phyloP scores from a whole-genome alignment of 2,329 filamentous ascomycete genomes.

The Epichloe scottii region DNA sequence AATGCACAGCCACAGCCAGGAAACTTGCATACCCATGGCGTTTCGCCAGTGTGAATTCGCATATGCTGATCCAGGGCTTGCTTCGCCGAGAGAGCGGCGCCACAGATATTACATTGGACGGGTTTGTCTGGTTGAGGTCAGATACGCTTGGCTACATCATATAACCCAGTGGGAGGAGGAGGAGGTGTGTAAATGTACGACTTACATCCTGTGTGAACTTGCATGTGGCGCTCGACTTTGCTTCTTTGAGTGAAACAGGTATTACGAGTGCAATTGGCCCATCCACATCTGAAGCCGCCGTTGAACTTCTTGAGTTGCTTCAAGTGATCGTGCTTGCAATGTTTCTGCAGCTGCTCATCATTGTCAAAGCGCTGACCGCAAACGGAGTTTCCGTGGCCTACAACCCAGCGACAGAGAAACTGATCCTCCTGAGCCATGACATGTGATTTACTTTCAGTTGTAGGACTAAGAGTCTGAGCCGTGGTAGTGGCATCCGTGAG shows the following conservation, averaged over 20 bases:
- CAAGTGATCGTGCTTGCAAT: slow-evolving; percentile 40
- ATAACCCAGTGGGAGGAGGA: background rate
- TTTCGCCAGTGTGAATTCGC: slow-evolving; percentile 53
- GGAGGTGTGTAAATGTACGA: background rate
- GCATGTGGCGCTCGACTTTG: slow-evolving; percentile 53
- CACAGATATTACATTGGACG: slow-evolving; percentile 42
- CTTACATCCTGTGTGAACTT: slow-evolving; percentile 53
- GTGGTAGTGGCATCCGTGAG: background rate
- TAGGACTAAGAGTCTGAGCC: background rate
- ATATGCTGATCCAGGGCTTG: slow-evolving; percentile 57
- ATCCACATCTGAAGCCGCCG: slow-evolving; percentile 40
- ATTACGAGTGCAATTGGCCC: slow-evolving; percentile 42
- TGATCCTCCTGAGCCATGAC: slow-evolving; percentile 13
- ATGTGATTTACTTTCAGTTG: slow-evolving; percentile 7
- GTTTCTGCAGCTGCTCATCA: slow-evolving; percentile 39
- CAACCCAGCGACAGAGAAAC: slow-evolving; percentile 22
- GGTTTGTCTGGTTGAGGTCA: slow-evolving; percentile 37
- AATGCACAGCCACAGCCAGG: slow-evolving; percentile 44
- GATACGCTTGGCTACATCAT: background rate
- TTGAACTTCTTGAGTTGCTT: slow-evolving; percentile 29
- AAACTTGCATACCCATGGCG: slow-evolving; percentile 44
- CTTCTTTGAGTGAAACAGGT: slow-evolving; percentile 45
- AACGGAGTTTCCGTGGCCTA: slow-evolving; percentile 10
- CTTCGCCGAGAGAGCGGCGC: slow-evolving; percentile 48
- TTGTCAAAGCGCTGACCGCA: slow-evolving; percentile 27